Evolutionary conservation across 1,139 yeast genomes (phyloP), one percentile per base, ranked within the genome.

Genomic region (Meyerozyma athensensis): DNA sequence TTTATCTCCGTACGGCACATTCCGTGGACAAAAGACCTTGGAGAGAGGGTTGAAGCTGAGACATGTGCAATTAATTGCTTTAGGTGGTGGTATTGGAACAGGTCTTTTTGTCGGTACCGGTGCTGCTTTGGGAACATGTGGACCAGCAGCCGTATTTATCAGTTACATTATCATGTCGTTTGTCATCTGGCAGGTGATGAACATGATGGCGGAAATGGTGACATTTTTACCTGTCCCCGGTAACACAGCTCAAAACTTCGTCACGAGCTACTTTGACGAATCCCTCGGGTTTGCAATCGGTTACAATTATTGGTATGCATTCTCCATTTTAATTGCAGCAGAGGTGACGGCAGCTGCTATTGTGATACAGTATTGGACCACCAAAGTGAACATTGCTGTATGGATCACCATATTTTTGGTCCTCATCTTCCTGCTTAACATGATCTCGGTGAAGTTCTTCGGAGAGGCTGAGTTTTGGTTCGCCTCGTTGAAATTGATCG

Each of bases 381-480:
- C 61, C 6, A 53, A 50, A 17, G 70, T 75, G 19, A 64, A 68
- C 37, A 66, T 73, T 5, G 80, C 77, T 21, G 77, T 71, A 17
- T 75, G 79, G 79, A 72, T 74, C 38, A 59, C 77, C 56, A 72
- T 74, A n/a, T 61, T 74, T 39, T 57, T 72, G 40, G 69, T 52
- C 12, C 34, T 64, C 4, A 54, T 65, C 37, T 59, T 71, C n/a
- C 44, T 47, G 3, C 50, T 73, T 18, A 74, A 74, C 45, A 53
- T 70, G 52, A 52, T 59, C 35, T 64, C 75, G 6, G 79, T 80
- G 19, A 63, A 60, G 41, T 68, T 65, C 34, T 80, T 76, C 49
- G 86, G 86, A 26, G 86, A 81, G 50, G 63, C 80, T 7, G 86
- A 81, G 53, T 81, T 77, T 52, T 77, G 79, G 75, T 66, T 81